Evolutionary conservation across 1,139 yeast genomes (phyloP).

Genomic region (Yamadazyma aaseri): DNA sequence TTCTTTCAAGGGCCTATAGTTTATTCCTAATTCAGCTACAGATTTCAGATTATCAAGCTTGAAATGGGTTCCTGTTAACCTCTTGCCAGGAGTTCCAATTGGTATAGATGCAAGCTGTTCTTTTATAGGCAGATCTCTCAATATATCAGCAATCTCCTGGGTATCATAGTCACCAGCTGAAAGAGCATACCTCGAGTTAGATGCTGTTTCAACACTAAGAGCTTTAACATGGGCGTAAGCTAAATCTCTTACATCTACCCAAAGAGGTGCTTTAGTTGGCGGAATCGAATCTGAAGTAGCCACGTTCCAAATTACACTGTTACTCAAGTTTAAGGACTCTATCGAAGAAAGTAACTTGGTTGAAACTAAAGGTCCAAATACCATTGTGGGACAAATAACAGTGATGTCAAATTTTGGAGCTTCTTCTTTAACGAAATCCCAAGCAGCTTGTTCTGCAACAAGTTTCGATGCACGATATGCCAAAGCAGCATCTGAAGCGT

Average conservation of each 20-base stretch:
- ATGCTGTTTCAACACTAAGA: constrained; percentile 20
- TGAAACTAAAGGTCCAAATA: constrained; percentile 39
- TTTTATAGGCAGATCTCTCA: constrained; percentile 13
- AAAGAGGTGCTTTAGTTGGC: constrained; percentile 24
- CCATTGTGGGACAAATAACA: constrained; percentile 31
- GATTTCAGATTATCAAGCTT: constrained; percentile 22
- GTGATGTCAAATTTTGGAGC: constrained; percentile 24
- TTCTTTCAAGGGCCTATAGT: constrained; percentile 33
- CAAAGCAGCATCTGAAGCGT: constrained; percentile 19
- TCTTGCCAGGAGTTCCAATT: constrained; percentile 21
- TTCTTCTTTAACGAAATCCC: constrained; percentile 44
- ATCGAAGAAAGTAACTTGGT: constrained; percentile 15
- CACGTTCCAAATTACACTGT: constrained; percentile 18
- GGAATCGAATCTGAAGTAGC: constrained; percentile 22
- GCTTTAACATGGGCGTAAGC: constrained; percentile 37
- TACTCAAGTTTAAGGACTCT: constrained; percentile 24
- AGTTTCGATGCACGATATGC: constrained; percentile 36
- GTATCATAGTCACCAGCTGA: constrained; percentile 27
- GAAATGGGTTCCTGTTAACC: constrained; percentile 21
- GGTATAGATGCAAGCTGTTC: constrained; percentile 14
- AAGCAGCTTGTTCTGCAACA: constrained; percentile 42
- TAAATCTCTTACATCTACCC: constrained; percentile 40
- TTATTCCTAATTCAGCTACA: constrained; percentile 16
- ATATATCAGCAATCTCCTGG: constrained; percentile 25
- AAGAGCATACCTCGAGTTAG: constrained; percentile 29